These are phyloP conservation scores for Phaeodactylum tricornutum DNA, from an alignment of 108 stramenopile species.

Conservation along the genomic window DNA sequence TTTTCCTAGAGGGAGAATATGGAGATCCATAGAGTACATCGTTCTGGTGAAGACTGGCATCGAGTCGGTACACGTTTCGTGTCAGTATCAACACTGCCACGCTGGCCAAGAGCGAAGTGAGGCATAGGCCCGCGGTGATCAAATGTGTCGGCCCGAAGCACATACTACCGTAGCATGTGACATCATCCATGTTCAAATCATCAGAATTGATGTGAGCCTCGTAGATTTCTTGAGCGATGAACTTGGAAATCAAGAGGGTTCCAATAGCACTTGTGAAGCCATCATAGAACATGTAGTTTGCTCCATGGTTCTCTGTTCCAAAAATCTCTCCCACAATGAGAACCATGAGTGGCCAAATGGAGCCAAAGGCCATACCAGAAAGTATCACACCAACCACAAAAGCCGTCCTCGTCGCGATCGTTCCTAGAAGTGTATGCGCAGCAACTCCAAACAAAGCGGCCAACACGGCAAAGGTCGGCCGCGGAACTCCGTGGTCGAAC, in stretches of 20 bases:
- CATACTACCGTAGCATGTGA: conserved; percentile 2
- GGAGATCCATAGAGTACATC: no score
- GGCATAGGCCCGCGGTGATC: conserved; percentile 3
- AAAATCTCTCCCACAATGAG: conserved; percentile 61
- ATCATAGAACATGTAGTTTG: conserved; percentile 83
- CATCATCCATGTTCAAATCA: neutral
- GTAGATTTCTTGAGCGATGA: conserved; percentile 58
- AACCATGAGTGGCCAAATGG: conserved; percentile 78
- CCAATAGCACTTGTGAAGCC: conserved; percentile 71
- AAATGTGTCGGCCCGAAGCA: conserved; percentile 7
- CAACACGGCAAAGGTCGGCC: conserved; percentile 56
- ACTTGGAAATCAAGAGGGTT: conserved; percentile 57
- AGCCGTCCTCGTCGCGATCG: conserved; percentile 31
- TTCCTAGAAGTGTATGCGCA: conserved; percentile 48
- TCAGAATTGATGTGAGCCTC: no score
- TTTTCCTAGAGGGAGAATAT: no score
- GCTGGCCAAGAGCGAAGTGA: conserved; percentile 4
- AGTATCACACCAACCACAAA: conserved; percentile 68
- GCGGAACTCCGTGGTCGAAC: conserved; percentile 43
- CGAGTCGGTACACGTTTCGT: conserved; percentile 2
- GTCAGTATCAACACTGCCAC: neutral
- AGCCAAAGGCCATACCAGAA: conserved; percentile 68
- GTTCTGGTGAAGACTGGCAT: no score
- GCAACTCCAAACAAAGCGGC: conserved; percentile 52
- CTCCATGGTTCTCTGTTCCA: conserved; percentile 55